Evolutionary conservation across 805 yeast species (phyloP).

Genomic region (Vanderwaltozyma tropicalis): DNA sequence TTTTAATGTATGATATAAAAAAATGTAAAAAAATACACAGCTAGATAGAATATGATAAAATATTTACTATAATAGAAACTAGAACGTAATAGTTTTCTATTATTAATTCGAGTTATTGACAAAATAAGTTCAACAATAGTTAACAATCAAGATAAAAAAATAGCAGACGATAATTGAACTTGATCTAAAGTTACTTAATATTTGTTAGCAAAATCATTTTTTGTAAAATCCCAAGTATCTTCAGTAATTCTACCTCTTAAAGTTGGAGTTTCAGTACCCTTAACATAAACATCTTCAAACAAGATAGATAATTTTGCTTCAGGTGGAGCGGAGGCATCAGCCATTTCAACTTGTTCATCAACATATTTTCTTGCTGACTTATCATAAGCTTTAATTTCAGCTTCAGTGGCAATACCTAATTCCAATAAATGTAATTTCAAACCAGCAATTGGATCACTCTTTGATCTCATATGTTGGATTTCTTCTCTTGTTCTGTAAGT

Average conservation of each 20-base stretch:
- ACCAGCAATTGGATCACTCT: constrained; percentile 96
- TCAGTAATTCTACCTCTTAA: constrained; percentile 95
- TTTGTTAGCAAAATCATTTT: constrained; percentile 32
- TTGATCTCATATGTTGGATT: constrained; percentile 97
- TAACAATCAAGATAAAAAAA: no score
- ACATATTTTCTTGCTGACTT: constrained; percentile 93
- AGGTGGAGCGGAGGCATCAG: constrained; percentile 91
- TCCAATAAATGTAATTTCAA: constrained; percentile 80
- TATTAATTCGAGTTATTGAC: no score
- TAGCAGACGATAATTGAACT: no score
- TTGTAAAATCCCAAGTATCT: constrained; percentile 78
- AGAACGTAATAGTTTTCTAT: no score
- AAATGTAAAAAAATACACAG: no score
- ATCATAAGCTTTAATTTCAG: constrained; percentile 87
- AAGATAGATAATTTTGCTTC: constrained; percentile 90
- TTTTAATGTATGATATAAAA: no score
- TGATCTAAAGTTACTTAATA: background rate
- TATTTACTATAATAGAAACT: no score
- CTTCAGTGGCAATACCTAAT: constrained; percentile 80
- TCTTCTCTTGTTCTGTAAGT: constrained; percentile 99
- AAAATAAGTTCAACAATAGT: no score
- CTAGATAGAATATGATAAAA: no score
- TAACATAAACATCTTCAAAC: constrained; percentile 93
- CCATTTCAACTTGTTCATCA: constrained; percentile 87
- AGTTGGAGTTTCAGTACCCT: constrained; percentile 84